phyloP scores from a whole-genome alignment of 2,329 filamentous ascomycete genomes.

The Exophiala dermatitidis region DNA sequence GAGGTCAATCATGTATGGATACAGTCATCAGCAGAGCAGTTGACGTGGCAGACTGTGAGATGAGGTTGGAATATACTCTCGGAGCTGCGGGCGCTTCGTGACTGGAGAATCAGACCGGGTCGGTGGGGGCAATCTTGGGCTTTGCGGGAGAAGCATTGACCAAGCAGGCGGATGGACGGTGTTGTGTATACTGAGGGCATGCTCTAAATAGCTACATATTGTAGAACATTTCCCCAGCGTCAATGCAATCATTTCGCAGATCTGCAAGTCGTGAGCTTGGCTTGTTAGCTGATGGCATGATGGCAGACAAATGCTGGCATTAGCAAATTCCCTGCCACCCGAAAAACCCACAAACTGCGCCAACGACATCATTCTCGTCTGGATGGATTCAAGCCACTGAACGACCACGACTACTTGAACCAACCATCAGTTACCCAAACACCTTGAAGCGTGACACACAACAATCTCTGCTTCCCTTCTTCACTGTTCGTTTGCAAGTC shows the following conservation, averaged over 20 bases:
- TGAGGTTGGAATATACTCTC: background rate
- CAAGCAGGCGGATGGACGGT: background rate
- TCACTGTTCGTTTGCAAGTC: background rate
- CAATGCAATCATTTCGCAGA: too few relatives aligned
- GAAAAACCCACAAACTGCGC: conserved; percentile 9
- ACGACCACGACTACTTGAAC: background rate
- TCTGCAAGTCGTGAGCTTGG: too few relatives aligned
- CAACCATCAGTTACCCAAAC: background rate
- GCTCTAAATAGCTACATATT: too few relatives aligned
- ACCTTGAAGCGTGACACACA: conserved; percentile 12
- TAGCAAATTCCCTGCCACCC: conserved; percentile 14
- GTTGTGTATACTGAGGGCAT: too few relatives aligned
- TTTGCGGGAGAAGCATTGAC: background rate
- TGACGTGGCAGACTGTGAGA: conserved; percentile 5
- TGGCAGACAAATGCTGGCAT: background rate
- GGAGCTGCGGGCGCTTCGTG: background rate
- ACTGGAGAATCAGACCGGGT: background rate
- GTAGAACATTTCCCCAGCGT: too few relatives aligned
- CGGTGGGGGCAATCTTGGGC: background rate
- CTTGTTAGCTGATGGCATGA: background rate
- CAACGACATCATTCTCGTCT: conserved; percentile 16
- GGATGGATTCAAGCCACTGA: conserved; percentile 2
- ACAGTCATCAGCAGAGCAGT: background rate
- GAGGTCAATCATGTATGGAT: background rate
- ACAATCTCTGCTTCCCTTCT: background rate